These are phyloP conservation scores for Monosporascus sp. DNA, from an alignment of 2,329 filamentous ascomycete species.

Conservation along the genomic window DNA sequence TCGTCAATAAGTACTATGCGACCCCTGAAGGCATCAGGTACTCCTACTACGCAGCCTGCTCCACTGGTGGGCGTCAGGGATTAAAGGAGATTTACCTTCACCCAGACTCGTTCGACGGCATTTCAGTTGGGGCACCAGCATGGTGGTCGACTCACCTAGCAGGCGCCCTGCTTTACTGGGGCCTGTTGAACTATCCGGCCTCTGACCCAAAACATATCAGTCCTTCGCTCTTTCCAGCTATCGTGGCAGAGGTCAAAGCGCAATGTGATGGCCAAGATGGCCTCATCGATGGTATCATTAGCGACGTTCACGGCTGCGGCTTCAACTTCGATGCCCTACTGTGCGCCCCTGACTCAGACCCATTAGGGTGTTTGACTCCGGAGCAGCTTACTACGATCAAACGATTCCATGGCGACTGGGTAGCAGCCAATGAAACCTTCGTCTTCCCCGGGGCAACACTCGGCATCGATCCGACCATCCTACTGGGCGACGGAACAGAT, in stretches of 20 bases:
- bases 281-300: slow-evolving; percentile 35
- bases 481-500: slow-evolving; percentile 6
- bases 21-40: slow-evolving; percentile 30
- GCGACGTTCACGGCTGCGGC: slow-evolving; percentile 34
- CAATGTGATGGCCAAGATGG: slow-evolving; percentile 41
- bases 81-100: slow-evolving; percentile 46
- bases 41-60: slow-evolving; percentile 53
- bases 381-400: slow-evolving; percentile 31
- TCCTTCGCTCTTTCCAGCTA: slow-evolving; percentile 30
- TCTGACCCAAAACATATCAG: slow-evolving; percentile 36
- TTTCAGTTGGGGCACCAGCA: slow-evolving; percentile 45
- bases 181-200: slow-evolving; percentile 36
- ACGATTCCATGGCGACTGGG: slow-evolving; percentile 23
- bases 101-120: slow-evolving; percentile 52
- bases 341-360: slow-evolving; percentile 18
- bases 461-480: slow-evolving; percentile 15
- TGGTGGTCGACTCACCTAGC: slow-evolving; percentile 43
- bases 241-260: slow-evolving; percentile 34
- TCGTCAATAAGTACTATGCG: slow-evolving; percentile 45
- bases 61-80: slow-evolving; percentile 55
- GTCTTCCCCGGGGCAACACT: slow-evolving; percentile 21
- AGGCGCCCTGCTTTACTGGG: slow-evolving; percentile 31
- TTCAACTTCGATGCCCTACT: slow-evolving; percentile 32
- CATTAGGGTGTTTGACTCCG: slow-evolving; percentile 31
- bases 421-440: slow-evolving; percentile 20